Conservation (phyloP, 306 rosid genomes). For the Pueraria montana region DNA sequence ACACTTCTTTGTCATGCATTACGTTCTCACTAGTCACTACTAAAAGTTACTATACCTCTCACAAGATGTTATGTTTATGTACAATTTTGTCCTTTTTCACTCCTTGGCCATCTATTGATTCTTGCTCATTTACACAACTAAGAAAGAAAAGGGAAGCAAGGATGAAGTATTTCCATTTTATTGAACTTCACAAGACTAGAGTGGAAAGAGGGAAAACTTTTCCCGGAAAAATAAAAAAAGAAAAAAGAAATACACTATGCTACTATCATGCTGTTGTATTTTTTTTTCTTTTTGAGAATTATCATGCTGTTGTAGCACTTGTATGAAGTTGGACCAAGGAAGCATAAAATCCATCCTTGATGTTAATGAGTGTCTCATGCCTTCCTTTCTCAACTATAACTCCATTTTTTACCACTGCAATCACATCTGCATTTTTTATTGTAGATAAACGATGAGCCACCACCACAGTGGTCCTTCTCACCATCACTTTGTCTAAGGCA, state of each 20-base stretch:
- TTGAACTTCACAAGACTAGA: not conserved
- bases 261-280: conserved; percentile 45
- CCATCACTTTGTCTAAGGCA: conserved; percentile 79
- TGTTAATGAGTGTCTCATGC: conserved; percentile 66
- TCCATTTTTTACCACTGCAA: conserved; percentile 82
- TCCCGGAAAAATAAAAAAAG: not conserved
- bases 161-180: not conserved
- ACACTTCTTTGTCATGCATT: not conserved
- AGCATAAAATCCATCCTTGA: conserved; percentile 73
- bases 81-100: not conserved
- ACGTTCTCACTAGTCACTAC: not conserved
- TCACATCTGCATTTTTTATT: conserved; percentile 75
- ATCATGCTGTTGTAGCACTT: conserved; percentile 52
- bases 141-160: not conserved
- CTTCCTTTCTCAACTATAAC: conserved; percentile 75
- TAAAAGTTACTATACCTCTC: not conserved
- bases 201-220: not conserved
- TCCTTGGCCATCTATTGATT: not conserved
- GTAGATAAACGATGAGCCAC: conserved; percentile 84
- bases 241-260: not conserved
- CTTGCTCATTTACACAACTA: not conserved
- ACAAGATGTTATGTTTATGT: not conserved
- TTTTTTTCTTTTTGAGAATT: too few species aligned
- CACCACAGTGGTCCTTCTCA: conserved; percentile 71
- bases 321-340: conserved; percentile 74